These are phyloP conservation scores for Trichoderma simmonsii DNA, from an alignment of 2,329 filamentous ascomycete species.

Conservation along the genomic window DNA sequence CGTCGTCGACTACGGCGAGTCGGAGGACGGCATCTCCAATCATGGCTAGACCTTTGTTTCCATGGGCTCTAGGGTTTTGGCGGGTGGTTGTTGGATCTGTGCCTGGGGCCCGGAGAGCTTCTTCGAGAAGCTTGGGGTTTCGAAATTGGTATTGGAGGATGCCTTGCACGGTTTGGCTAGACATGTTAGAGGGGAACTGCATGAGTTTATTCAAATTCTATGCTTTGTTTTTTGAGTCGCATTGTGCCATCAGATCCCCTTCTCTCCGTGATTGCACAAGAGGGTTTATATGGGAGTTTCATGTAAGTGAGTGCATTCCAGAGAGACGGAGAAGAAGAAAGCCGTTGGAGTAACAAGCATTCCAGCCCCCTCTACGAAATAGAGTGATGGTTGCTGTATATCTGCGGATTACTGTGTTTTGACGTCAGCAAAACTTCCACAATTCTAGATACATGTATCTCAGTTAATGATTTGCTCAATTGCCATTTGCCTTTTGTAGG, in stretches of 20 bases:
- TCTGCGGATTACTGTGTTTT: background rate
- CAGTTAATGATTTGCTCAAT: background rate
- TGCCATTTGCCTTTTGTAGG: background rate
- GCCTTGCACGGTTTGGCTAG: background rate
- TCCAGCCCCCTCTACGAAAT: background rate
- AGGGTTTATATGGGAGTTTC: background rate
- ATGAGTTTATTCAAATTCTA: background rate
- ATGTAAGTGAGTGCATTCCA: background rate
- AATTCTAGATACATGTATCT: background rate
- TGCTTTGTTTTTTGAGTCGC: background rate
- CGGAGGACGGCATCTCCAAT: background rate
- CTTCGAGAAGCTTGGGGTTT: background rate
- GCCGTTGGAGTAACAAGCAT: background rate
- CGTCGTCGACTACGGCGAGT: background rate
- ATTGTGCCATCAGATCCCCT: too few species aligned
- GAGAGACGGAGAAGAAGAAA: background rate
- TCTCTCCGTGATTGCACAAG: background rate
- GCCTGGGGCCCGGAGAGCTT: background rate
- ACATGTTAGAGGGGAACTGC: background rate
- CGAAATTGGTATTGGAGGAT: background rate
- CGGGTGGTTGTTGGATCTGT: background rate
- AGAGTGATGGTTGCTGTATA: background rate
- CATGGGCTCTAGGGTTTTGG: background rate
- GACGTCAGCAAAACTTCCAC: background rate
- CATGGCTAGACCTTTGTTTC: background rate